phyloP scores from a whole-genome alignment of 1,284 basidiomycete genomes.

The Cryptococcus sp. region DNA sequence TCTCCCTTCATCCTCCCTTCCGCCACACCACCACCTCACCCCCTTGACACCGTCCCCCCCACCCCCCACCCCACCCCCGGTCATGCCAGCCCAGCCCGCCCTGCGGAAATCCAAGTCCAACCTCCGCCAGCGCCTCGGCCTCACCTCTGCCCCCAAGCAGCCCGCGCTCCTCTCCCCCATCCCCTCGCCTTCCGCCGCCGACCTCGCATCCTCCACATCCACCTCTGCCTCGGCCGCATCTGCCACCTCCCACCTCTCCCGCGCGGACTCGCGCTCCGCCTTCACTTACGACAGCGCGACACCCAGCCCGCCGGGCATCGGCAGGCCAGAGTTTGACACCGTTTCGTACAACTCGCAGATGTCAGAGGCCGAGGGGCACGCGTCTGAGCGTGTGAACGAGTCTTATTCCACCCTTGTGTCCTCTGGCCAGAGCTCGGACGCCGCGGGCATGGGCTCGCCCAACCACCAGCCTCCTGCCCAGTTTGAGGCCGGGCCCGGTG shows the following conservation, averaged over 20 bases:
- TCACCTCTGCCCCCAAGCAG: conserved; percentile 22
- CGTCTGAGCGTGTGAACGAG: background rate
- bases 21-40: background rate
- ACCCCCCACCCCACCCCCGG: background rate
- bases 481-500: background rate
- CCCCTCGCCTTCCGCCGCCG: conserved; percentile 1
- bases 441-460: too few species aligned
- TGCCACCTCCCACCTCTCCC: conserved; percentile 6
- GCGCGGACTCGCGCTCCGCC: conserved; percentile 22
- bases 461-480: background rate
- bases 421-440: background rate
- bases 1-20: background rate
- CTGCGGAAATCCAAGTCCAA: conserved; percentile 41
- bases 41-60: background rate
- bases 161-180: conserved; percentile 1
- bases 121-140: conserved; percentile 38
- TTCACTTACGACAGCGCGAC: conserved; percentile 25
- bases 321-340: conserved; percentile 24
- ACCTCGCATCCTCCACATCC: conserved; percentile 16
- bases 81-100: conserved; percentile 16
- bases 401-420: background rate
- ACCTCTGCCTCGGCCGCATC: conserved; percentile 9
- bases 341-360: conserved; percentile 29
- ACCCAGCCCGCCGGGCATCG: conserved; percentile 1
- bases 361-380: background rate